These are phyloP conservation scores for Tripterygium wilfordii DNA, from an alignment of 177 flowering plant genomes.

Conservation along the genomic window DNA sequence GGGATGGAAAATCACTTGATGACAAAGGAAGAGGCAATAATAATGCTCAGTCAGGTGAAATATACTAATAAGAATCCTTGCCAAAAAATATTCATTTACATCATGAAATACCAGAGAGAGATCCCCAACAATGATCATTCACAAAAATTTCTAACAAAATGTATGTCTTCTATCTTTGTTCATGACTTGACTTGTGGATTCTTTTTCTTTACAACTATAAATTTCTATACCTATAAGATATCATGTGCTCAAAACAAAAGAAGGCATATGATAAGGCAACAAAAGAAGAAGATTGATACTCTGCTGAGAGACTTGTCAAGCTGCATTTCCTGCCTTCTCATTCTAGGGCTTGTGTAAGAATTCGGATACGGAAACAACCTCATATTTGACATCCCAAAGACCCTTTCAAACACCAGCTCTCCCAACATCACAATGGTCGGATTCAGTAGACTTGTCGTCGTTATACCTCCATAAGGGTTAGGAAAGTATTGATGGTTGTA, in stretches of 20 bases:
- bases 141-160: too few relatives aligned
- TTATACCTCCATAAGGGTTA: conserved; percentile 13
- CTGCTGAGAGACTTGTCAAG: conserved; percentile 47
- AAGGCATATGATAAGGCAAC: conserved; percentile 53
- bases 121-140: too few relatives aligned
- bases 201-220: not conserved
- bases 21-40: too few relatives aligned
- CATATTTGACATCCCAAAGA: conserved; percentile 35
- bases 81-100: too few relatives aligned
- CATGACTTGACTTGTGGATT: too few relatives aligned
- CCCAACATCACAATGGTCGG: conserved; percentile 51
- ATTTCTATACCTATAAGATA: not conserved
- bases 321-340: conserved; percentile 52
- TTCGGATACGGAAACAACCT: conserved; percentile 32
- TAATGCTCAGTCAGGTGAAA: too few relatives aligned
- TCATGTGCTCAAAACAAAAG: conserved; percentile 31
- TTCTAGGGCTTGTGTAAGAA: conserved; percentile 31
- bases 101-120: too few relatives aligned
- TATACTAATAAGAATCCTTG: too few relatives aligned
- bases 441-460: conserved; percentile 20
- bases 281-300: conserved; percentile 42
- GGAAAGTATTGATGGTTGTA: conserved; percentile 26
- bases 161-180: too few relatives aligned
- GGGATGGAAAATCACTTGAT: too few relatives aligned
- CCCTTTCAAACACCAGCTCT: conserved; percentile 48